Percentiles rank a stretch among this genome's conserved stretches.
Conservation (phyloP, 805 yeast genomes). For the Spathaspora sp. region DNA sequence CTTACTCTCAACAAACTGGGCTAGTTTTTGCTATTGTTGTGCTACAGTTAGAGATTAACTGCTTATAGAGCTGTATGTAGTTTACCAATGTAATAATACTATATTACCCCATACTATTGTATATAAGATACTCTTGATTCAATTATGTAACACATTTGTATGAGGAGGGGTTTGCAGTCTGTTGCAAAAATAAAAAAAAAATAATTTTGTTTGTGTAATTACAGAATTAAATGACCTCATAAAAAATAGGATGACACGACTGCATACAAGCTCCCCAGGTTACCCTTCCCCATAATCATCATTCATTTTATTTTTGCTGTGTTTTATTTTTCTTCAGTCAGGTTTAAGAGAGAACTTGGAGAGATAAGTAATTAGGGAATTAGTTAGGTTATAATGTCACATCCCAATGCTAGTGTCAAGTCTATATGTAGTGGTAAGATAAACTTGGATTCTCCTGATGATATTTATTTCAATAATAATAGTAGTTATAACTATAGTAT, state of each 20-base stretch:
- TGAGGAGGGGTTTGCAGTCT: no score
- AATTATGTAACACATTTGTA: no score
- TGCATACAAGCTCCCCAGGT: background rate
- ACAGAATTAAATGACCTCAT: no score
- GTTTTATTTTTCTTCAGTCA: background rate
- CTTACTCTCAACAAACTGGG: no score
- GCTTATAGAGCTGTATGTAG: no score
- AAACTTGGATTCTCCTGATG: conserved; percentile 24
- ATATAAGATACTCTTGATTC: no score
- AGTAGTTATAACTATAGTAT: background rate
- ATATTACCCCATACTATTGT: no score
- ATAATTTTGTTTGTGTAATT: no score
- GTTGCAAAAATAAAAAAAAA: background rate
- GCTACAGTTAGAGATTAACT: no score
- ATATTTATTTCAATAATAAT: conserved; percentile 9
- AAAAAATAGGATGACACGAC: background rate
- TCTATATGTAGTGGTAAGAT: conserved; percentile 35
- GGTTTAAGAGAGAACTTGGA: background rate
- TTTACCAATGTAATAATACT: no score
- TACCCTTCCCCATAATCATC: background rate
- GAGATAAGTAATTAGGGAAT: background rate
- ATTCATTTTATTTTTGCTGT: no score
- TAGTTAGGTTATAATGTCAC: conserved; percentile 24
- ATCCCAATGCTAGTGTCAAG: conserved; percentile 40
- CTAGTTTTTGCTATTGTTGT: no score